Evolutionary conservation across 2,329 filamentous ascomycete species (phyloP), one percentile per base, ranked within the genome.

Genomic region (Emergomyces orientalis): DNA sequence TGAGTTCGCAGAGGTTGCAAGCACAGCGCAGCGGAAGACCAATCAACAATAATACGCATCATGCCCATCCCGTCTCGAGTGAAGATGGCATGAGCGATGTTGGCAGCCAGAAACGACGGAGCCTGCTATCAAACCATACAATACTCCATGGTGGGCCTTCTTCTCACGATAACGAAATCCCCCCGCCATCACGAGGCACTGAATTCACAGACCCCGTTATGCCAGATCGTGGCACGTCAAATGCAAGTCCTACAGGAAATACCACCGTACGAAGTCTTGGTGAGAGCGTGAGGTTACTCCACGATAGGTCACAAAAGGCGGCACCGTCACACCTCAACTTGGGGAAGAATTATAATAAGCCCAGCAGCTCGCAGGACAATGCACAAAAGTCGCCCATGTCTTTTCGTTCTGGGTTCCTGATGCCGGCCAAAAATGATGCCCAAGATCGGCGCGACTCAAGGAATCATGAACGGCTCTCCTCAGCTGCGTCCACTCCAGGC

Each of bases 1-100:
- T 99, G 91, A 97, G 92, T 77, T 96, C 93, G 30, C 91, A 96
- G 74, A 88, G 91, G 73, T 80, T 97, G 59, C 93, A 97, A 77
- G 91, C 91, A 62, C 94, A 97, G 76, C 83, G 93, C 74, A 86
- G 87, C 66, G 84, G 80, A 68, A 79, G 80, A 56, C 81, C 80
- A 45, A 64, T 71, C 66, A 76, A 60, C 45, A 60, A 30, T 62
- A 71, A 67, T 30, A 51, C 17, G 6, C 47, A 51, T 39, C 69
- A 71, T 39, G 70, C 72, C 71, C 62, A 71, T 39, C 67, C 67
- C 34, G 69, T 70, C 22, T 71, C 74, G 22, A 77, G 72, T 59
- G 73, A 75, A 32, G 79, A 81, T 62, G 76, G 75, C n/a, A 76
- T 74, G 65, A 76, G 70, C 25, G 77, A 80, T 60, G 73, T 80